Evolutionary conservation across 202 grass and related monocot genomes (phyloP).

Genomic region (Eragrostis tef): DNA sequence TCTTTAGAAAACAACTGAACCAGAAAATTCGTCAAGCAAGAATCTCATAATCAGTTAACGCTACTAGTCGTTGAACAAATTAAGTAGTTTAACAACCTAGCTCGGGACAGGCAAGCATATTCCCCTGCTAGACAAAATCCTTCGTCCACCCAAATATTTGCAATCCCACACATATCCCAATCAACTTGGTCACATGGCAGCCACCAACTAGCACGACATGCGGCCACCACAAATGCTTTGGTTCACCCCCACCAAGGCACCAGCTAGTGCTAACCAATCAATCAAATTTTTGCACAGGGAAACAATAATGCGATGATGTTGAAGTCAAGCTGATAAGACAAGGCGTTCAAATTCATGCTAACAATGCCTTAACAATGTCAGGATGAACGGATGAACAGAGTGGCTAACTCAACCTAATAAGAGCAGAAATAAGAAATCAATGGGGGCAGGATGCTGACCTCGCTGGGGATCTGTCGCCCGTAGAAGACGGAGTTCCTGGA

Average conservation of each 20-base stretch:
- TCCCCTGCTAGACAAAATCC: conserved; percentile 37
- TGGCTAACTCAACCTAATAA: neutral
- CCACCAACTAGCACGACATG: conserved; percentile 32
- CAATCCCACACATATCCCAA: conserved; percentile 33
- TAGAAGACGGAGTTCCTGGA: conserved; percentile 75
- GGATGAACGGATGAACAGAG: neutral
- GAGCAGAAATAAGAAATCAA: neutral
- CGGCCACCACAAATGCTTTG: conserved; percentile 15
- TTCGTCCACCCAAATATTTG: neutral
- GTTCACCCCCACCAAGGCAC: conserved; percentile 24
- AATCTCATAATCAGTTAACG: conserved; percentile 10
- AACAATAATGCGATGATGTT: neutral
- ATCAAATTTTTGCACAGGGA: neutral
- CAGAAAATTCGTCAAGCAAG: conserved; percentile 9
- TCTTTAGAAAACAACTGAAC: neutral
- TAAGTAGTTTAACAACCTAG: conserved; percentile 41
- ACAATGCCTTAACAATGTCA: neutral
- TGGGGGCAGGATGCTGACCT: conserved; percentile 44
- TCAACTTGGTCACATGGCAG: conserved; percentile 56
- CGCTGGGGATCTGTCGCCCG: conserved; percentile 83
- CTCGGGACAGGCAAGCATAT: conserved; percentile 46
- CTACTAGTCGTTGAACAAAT: conserved; percentile 38
- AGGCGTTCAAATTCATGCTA: neutral
- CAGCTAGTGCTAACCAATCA: conserved; percentile 35
- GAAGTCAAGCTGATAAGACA: neutral